phyloP scores from a whole-genome alignment of 441 rosid species.

The Erodium texanum region DNA sequence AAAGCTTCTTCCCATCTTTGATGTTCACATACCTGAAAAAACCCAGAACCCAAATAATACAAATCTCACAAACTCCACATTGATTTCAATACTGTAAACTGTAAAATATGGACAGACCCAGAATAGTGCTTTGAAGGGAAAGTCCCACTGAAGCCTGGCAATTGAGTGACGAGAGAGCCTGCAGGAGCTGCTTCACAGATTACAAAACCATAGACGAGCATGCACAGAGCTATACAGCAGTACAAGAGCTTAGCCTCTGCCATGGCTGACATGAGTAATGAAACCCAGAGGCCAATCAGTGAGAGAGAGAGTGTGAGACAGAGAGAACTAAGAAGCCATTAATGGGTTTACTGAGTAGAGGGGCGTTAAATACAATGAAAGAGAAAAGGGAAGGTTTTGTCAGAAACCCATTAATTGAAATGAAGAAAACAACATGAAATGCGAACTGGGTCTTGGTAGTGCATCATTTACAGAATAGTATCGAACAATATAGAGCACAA shows the following conservation, averaged over 20 bases:
- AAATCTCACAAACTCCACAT: not conserved
- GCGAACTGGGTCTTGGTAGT: not conserved
- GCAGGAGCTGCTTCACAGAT: constrained; percentile 26
- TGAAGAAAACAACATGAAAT: not conserved
- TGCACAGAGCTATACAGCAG: constrained; percentile 9
- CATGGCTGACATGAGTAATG: constrained; percentile 12
- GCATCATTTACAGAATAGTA: no score
- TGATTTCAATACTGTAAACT: no score
- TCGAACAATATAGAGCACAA: not conserved
- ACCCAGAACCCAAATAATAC: not conserved
- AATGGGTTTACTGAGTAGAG: no score
- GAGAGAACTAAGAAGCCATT: not conserved
- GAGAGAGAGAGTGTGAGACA: no score
- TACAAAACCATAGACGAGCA: constrained; percentile 17
- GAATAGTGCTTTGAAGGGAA: constrained; percentile 53
- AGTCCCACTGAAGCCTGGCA: constrained; percentile 45
- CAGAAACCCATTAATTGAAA: not conserved
- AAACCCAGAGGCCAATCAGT: no score
- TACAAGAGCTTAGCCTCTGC: constrained; percentile 10
- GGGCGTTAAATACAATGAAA: not conserved
- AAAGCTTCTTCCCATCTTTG: constrained; percentile 30
- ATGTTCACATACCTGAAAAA: constrained; percentile 37
- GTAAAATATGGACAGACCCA: constrained; percentile 22
- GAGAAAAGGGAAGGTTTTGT: not conserved
- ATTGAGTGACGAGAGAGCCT: constrained; percentile 25